phyloP scores from a whole-genome alignment of 495 filamentous ascomycete genomes.

The Aspergillus nanangensis region DNA sequence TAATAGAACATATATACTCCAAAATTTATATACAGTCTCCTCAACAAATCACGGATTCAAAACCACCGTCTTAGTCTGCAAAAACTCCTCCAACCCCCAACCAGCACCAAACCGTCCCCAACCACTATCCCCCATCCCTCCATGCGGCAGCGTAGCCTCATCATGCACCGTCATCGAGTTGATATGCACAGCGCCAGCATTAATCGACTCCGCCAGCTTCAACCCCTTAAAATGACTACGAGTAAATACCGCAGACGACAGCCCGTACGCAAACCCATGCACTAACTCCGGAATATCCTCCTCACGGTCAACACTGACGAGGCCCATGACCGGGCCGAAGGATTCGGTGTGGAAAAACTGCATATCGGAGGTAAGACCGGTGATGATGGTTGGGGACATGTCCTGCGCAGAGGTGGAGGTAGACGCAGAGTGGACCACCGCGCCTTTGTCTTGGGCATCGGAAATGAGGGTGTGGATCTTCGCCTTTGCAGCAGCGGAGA shows the following conservation, averaged over 20 bases:
- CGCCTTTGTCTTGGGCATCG: not conserved
- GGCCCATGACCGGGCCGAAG: conserved; percentile 62
- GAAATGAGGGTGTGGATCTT: not conserved
- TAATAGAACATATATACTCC: no score
- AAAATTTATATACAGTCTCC: no score
- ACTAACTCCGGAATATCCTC: conserved; percentile 19
- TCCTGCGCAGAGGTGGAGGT: conserved; percentile 10
- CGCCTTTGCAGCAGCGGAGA: not conserved
- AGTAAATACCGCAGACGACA: conserved; percentile 26
- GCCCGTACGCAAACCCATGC: conserved; percentile 24
- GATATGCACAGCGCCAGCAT: conserved; percentile 61
- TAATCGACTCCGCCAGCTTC: conserved; percentile 22
- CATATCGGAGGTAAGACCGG: conserved; percentile 59
- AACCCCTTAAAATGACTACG: conserved; percentile 12
- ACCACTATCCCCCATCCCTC: conserved; percentile 69
- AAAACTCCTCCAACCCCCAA: conserved; percentile 57
- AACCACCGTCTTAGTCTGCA: conserved; percentile 68
- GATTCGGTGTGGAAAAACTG: conserved; percentile 66
- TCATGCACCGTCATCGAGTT: conserved; percentile 79
- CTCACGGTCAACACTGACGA: conserved; percentile 19
- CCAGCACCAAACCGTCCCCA: conserved; percentile 54
- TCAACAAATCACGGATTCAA: conserved; percentile 28
- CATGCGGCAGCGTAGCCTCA: conserved; percentile 66
- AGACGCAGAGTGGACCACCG: not conserved
- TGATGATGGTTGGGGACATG: conserved; percentile 62